Conservation (phyloP, 495 filamentous ascomycete species). For the Lichenothelia convexa region DNA sequence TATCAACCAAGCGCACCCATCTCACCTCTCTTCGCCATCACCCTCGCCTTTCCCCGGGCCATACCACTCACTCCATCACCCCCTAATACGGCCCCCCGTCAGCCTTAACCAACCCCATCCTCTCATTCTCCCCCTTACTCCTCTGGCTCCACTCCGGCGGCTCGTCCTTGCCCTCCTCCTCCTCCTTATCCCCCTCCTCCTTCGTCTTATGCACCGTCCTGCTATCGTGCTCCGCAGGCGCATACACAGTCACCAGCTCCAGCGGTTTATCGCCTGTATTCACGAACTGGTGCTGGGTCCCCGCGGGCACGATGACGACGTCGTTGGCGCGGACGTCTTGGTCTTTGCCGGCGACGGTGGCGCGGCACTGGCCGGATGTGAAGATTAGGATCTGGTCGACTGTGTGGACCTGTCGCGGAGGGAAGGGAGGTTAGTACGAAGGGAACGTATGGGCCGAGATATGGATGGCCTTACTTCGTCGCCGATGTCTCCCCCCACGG, state of each 20-base stretch:
- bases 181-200: slow-evolving; percentile 39
- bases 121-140: slow-evolving; percentile 39
- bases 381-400: slow-evolving; percentile 49
- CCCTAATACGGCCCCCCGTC: slow-evolving; percentile 17
- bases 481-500: slow-evolving; percentile 44
- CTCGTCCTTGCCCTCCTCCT: slow-evolving; percentile 42
- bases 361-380: slow-evolving; percentile 36
- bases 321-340: slow-evolving; percentile 39
- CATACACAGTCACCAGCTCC: slow-evolving; percentile 44
- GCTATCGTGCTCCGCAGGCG: slow-evolving; percentile 38
- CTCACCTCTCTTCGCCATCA: too few relatives aligned
- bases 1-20: too few relatives aligned
- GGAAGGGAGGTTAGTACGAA: background rate
- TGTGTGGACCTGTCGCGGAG: slow-evolving; percentile 30
- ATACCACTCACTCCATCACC: too few relatives aligned
- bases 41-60: too few relatives aligned
- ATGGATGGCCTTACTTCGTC: slow-evolving; percentile 33
- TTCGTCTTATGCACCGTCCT: slow-evolving; percentile 41
- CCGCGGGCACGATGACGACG: slow-evolving; percentile 44
- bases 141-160: slow-evolving; percentile 37
- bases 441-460: background rate
- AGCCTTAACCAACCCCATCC: slow-evolving; percentile 31
- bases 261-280: slow-evolving; percentile 34
- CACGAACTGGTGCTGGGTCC: slow-evolving; percentile 50
- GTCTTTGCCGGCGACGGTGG: slow-evolving; percentile 39